Evolutionary conservation across 163 green algal species (phyloP).

Genomic region (Scenedesmus sp.): DNA sequence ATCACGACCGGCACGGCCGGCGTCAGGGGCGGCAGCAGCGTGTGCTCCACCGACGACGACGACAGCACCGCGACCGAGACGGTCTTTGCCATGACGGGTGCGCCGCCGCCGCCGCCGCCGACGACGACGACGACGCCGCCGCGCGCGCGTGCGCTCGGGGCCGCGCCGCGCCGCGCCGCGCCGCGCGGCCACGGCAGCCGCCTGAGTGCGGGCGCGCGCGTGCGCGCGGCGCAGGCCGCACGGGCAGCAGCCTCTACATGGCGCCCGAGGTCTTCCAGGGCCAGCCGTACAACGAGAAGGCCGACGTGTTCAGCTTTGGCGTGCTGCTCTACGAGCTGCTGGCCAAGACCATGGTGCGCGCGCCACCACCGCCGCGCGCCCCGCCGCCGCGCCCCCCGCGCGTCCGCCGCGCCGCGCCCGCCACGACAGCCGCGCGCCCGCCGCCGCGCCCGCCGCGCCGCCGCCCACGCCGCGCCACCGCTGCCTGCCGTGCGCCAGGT

Average conservation of each 20-base stretch:
- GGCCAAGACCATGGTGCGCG: too few relatives aligned
- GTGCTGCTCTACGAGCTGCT: too few relatives aligned
- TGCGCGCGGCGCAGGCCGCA: slow-evolving; percentile 1
- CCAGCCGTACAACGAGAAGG: slow-evolving; percentile 75
- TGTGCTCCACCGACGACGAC: background rate
- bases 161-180: background rate
- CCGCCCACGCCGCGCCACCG: too few relatives aligned
- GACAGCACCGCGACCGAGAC: background rate
- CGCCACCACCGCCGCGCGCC: too few relatives aligned
- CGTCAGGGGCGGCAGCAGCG: background rate
- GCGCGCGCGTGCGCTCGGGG: background rate
- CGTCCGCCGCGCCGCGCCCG: too few relatives aligned
- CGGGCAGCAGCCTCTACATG: slow-evolving; percentile 37
- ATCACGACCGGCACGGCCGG: background rate
- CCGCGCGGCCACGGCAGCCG: background rate
- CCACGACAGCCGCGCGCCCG: too few relatives aligned
- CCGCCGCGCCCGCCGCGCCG: too few relatives aligned
- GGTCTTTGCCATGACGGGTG: slow-evolving; percentile 16
- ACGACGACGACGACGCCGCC: background rate
- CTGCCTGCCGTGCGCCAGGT: too few relatives aligned
- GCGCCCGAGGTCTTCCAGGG: slow-evolving; percentile 56
- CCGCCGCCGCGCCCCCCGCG: too few relatives aligned
- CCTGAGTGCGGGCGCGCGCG: background rate
- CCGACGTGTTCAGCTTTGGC: slow-evolving; percentile 43
- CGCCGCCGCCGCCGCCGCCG: background rate